Base-by-base conservation (phyloP, 768 basidiomycete species). In the Panaeolus cyanescens region DNA sequence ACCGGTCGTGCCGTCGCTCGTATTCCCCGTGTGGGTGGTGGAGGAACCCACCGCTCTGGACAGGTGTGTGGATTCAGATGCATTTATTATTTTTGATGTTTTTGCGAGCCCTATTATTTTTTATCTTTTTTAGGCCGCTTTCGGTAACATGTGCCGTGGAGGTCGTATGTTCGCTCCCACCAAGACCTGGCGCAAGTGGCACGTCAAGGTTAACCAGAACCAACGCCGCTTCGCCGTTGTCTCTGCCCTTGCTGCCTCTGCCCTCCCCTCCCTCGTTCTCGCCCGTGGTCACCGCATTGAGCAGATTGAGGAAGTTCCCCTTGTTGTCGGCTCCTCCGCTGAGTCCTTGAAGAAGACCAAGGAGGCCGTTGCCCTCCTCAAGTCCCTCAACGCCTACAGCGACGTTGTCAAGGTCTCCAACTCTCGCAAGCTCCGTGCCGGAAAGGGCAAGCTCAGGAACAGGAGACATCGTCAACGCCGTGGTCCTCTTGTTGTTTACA, bases 61-160 rank as follows among this genome's bases (percentile, higher is more conserved):
- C 96, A 96, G 87, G 91, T 91, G 65, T 63, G 84, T 71, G n/a
- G n/a, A n/a, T 20, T 15, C 8, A n/a, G 13, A 34, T 56, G 2
- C 32, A 20, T 22, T 6, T 19, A 8, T 7, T 32, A 7, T 37
- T 25, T 39, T 9, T 19, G 20, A 34, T 40, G 36, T 56, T 53
- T 70, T 37, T 61, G 22, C 56, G 59, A 12, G 32, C 30, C 22
- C 39, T 10, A 30, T 40, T 50, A 22, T 42, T 42, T 5, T 42
- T 12, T 50, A 40, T 40, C 39, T 40, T 5, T 30, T 33, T 25
- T 59, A 96, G 91, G 97, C 94, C 76, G 97, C 97, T 32, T 99
- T 99, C 82, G 97, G 97, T 73, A 99, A 99, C 91, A 99, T 99
- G 97, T 99, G 96, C 85, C 93, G 97, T 79, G 96, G 97, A 74